Evolutionary conservation across 192 early-diverging fungal genomes (phyloP), one percentile per base, ranked within the genome.

Genomic region (Coemansia sp.): DNA sequence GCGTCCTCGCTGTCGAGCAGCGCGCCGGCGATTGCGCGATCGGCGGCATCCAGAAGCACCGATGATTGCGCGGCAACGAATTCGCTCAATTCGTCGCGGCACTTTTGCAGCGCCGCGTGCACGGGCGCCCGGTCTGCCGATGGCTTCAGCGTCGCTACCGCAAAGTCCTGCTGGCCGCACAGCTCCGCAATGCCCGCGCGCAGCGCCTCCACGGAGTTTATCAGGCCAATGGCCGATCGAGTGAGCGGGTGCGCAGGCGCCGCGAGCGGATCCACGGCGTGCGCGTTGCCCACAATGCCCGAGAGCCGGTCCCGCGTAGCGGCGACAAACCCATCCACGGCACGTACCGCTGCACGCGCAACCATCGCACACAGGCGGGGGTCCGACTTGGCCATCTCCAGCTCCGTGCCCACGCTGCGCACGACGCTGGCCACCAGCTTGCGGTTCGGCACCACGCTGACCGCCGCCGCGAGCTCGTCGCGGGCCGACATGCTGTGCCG

Each of bases 381-480:
- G 19, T 44, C 43, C 4, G 18, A n/a, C 18, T 21, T n/a, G 5
- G 65, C 75, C 54, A 71, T 60, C 24, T 71, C 65, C 4, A 71
- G 61, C 46, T 78, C 75, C 1, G 69, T 58, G 3, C 64, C 43
- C 10, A 78, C 67, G 51, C 75, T 64, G 46, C 69, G 69, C 38
- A 59, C 69, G 4, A 63, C 60, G 18, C 65, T 58, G 0, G 65
- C 60, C 2, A 65, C 67, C 16, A 62, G 52, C 55, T 45, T 56
- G 50, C 73, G 67, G 40, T 47, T 54, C 14, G 67, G 67, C 33
- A 63, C 49, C 1, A 49, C 31, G 45, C 22, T 60, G 18, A 54
- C 42, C 2, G 57, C 64, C 4, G 56, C 18, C 21, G 57, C 52
- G 47, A 43, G 49, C 46, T 66, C 64, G 2, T 24, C 42, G 3